Conservation (phyloP, 2,329 filamentous ascomycete genomes). For the Curvularia sp. region DNA sequence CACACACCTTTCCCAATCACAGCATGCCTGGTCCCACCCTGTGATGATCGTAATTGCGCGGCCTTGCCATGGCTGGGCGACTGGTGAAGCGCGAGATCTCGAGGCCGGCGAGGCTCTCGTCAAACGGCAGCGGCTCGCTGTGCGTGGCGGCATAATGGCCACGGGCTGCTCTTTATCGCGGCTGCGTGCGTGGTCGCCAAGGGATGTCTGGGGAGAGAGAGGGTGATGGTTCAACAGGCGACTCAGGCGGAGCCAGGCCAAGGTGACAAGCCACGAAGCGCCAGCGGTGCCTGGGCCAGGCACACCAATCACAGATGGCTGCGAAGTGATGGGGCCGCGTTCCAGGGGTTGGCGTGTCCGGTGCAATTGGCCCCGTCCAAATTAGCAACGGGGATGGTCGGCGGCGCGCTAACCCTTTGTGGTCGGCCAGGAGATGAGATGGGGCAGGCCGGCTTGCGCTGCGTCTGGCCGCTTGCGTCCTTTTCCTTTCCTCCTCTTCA, state of each 20-base stretch:
- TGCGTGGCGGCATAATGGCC: neutral
- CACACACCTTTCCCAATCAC: slow-evolving; percentile 28
- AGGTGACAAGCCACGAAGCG: slow-evolving; percentile 25
- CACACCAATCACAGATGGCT: slow-evolving; percentile 37
- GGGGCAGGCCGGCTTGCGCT: slow-evolving; percentile 32
- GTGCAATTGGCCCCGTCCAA: slow-evolving; percentile 34
- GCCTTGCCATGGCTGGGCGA: slow-evolving; percentile 12
- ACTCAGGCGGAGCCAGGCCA: slow-evolving; percentile 9
- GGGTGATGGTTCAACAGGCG: neutral
- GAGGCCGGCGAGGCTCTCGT: slow-evolving; percentile 6
- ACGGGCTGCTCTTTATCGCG: too few relatives aligned
- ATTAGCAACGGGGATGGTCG: slow-evolving; percentile 34
- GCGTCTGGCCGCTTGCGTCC: slow-evolving; percentile 33
- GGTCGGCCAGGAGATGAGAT: slow-evolving; percentile 34
- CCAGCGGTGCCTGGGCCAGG: slow-evolving; percentile 38
- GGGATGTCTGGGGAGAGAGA: slow-evolving; percentile 3
- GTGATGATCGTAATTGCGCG: slow-evolving; percentile 43
- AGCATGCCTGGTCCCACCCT: slow-evolving; percentile 23
- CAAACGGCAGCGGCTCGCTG: neutral
- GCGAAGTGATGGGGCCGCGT: slow-evolving; percentile 11
- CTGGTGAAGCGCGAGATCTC: slow-evolving; percentile 1
- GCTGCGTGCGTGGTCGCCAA: slow-evolving; percentile 11
- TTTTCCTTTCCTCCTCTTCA: slow-evolving; percentile 34
- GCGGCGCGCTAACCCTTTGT: slow-evolving; percentile 24
- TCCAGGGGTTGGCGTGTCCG: slow-evolving; percentile 26